Evolutionary conservation across 108 stramenopile genomes (phyloP), one percentile per base, ranked within the genome.

Genomic region (Fragilaria crotonensis): DNA sequence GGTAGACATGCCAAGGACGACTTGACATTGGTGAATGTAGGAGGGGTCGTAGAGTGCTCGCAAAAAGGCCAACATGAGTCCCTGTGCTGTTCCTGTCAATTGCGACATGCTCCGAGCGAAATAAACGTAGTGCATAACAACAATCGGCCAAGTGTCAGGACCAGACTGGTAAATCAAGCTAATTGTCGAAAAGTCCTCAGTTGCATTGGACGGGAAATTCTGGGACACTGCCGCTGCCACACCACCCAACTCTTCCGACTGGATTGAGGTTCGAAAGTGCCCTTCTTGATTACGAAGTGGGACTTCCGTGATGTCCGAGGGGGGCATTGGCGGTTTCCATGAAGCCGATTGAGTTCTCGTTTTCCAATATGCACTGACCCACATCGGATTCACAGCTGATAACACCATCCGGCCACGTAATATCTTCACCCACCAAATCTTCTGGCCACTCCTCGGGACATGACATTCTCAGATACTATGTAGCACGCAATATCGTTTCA

Each of bases 61-160:
- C 31, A 83, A 59, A 54, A 83, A 87, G 14, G 79, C 79, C 63
- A 65, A 62, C 27, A 87, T 49, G 11, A 87, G 49, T 0, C 63
- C 47, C 47, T 69, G 76, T 25, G 70, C 60, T 5, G 58, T 62
- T n/a, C 73, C 64, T 4, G 73, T 67, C 41, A 79, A 45, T 64
- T 94, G 76, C 36, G 14, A 41, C 36, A 7, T 11, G 7, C 14
- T 14, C 52, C 80, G 73, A 30, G 78, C 75, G 30, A 88, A 71
- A 60, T 89, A 94, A 33, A 94, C 48, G 70, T 90, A 90, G 11
- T 84, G 81, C 52, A 89, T 75, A 26, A 77, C 78, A 31, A 82
- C 72, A 48, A 94, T 90, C 33, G 93, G 93, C 89, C 89, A 94
- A 18, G 93, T 85, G 60, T 51, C 54, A 1, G 30, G 26, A 25